Conservation (phyloP, 495 filamentous ascomycete species). For the Penicillium subrubescens region DNA sequence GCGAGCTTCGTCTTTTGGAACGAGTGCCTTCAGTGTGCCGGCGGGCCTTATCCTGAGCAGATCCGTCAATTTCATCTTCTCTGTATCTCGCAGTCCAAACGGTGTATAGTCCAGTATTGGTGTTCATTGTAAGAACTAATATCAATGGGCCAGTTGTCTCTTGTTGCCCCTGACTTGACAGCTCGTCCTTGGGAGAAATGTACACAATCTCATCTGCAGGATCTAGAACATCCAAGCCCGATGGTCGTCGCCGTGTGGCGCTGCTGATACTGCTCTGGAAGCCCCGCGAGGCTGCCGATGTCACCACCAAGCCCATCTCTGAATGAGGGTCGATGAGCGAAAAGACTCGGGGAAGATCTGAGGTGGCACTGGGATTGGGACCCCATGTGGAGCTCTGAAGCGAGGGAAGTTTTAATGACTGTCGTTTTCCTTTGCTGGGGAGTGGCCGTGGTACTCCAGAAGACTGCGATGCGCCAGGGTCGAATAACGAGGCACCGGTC, state of each 20-base stretch:
- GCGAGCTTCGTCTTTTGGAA: conserved; percentile 79
- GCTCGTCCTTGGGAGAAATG: conserved; percentile 62
- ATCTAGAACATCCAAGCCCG: conserved; percentile 57
- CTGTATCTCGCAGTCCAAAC: conserved; percentile 78
- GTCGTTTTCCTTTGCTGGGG: conserved; percentile 40
- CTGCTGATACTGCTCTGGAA: conserved; percentile 33
- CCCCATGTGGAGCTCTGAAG: conserved; percentile 27
- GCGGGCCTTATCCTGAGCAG: conserved; percentile 48
- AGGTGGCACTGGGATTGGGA: conserved; percentile 39
- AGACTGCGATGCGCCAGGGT: conserved; percentile 47
- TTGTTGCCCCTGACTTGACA: conserved; percentile 29
- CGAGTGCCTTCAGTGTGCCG: conserved; percentile 57
- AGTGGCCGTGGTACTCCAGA: conserved; percentile 37
- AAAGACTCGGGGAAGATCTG: conserved; percentile 76
- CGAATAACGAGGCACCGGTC: conserved; percentile 58
- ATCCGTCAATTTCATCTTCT: conserved; percentile 55
- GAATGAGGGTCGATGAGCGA: conserved; percentile 84
- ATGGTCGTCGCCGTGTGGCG: conserved; percentile 26
- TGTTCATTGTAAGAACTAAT: conserved; percentile 81
- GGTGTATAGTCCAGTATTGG: conserved; percentile 69
- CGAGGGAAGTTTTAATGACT: conserved; percentile 36
- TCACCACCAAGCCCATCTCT: conserved; percentile 82
- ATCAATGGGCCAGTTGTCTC: conserved; percentile 52
- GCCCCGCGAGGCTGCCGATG: conserved; percentile 43
- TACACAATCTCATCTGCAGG: conserved; percentile 79